Base-by-base conservation (phyloP, 768 basidiomycete genomes). In the Boletus barrowsii region DNA sequence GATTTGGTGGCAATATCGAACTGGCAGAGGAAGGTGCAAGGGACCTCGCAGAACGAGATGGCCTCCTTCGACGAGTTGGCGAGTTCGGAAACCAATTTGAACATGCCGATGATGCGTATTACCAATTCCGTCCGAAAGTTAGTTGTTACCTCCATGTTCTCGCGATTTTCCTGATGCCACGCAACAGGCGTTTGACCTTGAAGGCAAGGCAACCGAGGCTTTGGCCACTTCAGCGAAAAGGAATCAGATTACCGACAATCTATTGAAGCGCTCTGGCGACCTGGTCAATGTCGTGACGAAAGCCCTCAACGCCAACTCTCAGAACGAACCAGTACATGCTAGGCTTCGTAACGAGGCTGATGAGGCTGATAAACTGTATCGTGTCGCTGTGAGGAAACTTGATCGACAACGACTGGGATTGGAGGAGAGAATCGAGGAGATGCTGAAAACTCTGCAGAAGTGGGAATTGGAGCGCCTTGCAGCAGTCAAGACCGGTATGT, bases 401-500 rank as follows among this genome's bases (percentile, higher is more conserved):
- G 94, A 97, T 62, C 75, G 88, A 50, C 90, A 91, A 64, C 76
- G 94, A n/a, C 78, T 96, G 24, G 84, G 79, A 0, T 79, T 96
- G 40, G 94, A 97, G 70, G 91, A 95, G 66, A 78, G 83, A 45
- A 80, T 96, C 45, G 93, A 96, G 66, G 87, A 91, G 51, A 84
- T 83, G 2, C 73, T 96, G 43, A 93, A 88, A 72, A 65, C 78
- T 1, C 77, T 93, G 54, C 93, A 96, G 68, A 78, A 79, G 52
- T 93, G 90, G 90, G 94, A 97, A 73, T 69, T 78, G 39, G 94
- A 96, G 61, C 76, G 94, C 44, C 73, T 96, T 64, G 75, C 84
- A 24, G 88, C 90, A 4, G 83, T 96, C 54, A 94, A 94, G 76
- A 89, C 89, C 5, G 89, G 90, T 67, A 33, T 20, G 67, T 84